Percentiles rank a stretch among this genome's conserved stretches.
phyloP scores from a whole-genome alignment of 176 grass and related monocot genomes.

The Neostapfia colusana region DNA sequence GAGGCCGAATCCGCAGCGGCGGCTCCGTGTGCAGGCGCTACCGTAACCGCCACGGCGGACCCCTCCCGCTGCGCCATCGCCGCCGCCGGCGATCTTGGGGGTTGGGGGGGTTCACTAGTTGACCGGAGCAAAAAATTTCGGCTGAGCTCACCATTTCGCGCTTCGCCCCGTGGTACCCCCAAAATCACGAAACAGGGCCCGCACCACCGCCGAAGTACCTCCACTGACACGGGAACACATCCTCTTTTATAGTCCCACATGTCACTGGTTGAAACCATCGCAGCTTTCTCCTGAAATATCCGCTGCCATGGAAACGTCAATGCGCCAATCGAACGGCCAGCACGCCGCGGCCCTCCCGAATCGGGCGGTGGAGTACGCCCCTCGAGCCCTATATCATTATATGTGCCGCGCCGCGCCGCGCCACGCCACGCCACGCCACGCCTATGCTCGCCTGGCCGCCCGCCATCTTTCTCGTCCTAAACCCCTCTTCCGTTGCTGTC shows the following conservation, averaged over 20 bases:
- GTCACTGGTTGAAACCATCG: not conserved
- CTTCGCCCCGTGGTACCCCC: not conserved
- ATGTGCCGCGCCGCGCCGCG: not conserved
- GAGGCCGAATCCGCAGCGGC: not conserved
- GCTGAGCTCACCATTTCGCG: not conserved
- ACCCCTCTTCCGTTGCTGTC: not conserved
- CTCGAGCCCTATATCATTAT: constrained; percentile 33
- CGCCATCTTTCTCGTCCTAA: constrained; percentile 14
- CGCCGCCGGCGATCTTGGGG: constrained; percentile 17
- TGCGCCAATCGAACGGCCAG: not conserved
- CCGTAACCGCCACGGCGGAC: not conserved
- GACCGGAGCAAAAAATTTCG: not conserved
- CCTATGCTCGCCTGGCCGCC: constrained; percentile 3
- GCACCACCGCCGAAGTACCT: accelerated
- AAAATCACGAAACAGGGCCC: not conserved
- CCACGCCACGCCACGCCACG: too few relatives aligned
- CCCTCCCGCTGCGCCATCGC: constrained; percentile 45
- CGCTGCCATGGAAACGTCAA: not conserved
- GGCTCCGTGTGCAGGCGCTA: not conserved
- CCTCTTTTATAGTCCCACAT: not conserved
- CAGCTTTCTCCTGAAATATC: not conserved
- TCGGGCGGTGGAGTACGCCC: not conserved
- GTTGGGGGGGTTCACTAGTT: not conserved
- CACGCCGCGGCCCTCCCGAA: accelerated
- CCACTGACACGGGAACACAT: not conserved